Percentiles rank a stretch among this genome's conserved stretches.
phyloP scores from a whole-genome alignment of 495 filamentous ascomycete species.

The Hypoxylon lienhwacheense region DNA sequence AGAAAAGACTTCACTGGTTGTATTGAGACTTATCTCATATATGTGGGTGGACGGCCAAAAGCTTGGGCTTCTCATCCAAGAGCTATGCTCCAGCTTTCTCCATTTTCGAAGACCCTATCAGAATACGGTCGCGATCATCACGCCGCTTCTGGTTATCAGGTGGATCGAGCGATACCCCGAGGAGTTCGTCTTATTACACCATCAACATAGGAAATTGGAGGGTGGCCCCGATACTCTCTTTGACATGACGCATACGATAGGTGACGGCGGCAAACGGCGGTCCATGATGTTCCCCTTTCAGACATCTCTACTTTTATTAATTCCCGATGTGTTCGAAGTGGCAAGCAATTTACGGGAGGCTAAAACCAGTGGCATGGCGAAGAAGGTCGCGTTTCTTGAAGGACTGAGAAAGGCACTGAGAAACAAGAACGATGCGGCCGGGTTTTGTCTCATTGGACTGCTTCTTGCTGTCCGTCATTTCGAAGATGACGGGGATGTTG shows the following conservation, averaged over 20 bases:
- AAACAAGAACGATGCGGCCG: conserved; percentile 60
- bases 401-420: conserved; percentile 59
- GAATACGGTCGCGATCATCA: conserved; percentile 60
- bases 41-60: conserved; percentile 64
- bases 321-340: conserved; percentile 66
- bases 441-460: conserved; percentile 62
- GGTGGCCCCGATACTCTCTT: conserved; percentile 64
- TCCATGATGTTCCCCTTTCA: conserved; percentile 63
- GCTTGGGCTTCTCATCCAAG: conserved; percentile 60
- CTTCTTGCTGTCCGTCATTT: conserved; percentile 63
- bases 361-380: conserved; percentile 59
- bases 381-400: conserved; percentile 65
- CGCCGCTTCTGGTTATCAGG: conserved; percentile 59
- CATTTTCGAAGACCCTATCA: conserved; percentile 63
- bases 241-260: conserved; percentile 61
- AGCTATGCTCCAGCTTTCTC: conserved; percentile 64
- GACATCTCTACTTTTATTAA: conserved; percentile 59
- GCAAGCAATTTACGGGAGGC: conserved; percentile 62
- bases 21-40: conserved; percentile 57
- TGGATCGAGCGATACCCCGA: conserved; percentile 65
- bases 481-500: conserved; percentile 59
- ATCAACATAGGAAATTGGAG: conserved; percentile 58
- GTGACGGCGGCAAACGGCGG: conserved; percentile 55
- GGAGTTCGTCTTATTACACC: conserved; percentile 63
- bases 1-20: conserved; percentile 52